Base-by-base conservation (phyloP, 306 rosid species). In the Cucurbita moschata region DNA sequence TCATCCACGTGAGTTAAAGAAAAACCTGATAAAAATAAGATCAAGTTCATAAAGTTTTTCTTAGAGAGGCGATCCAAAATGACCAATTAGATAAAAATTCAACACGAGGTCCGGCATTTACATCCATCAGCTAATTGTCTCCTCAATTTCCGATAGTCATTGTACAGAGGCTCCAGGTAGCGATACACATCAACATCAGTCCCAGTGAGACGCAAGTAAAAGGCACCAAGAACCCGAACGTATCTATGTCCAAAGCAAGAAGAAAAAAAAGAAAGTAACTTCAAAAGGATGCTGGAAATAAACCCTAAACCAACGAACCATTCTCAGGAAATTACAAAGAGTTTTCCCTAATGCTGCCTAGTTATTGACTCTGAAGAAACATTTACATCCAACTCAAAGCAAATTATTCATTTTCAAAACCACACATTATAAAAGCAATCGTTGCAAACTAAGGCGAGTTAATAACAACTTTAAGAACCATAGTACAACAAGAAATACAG, bases 1-100 rank as follows among this genome's bases (percentile, higher is more conserved):
- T 95, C 99, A 82, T 95, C 99, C 80, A 95, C 96, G 54, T 89
- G 99, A 1, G 97, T 89, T 88, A 95, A 85, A 30, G 82, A 0
- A 81, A 84, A 95, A 56, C 81, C 99, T 94, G 83, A 77, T 69
- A 79, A 77, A 79, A 60, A 35, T 23, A 79, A 59, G 75, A 66
- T 66, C 19, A 3, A n/a, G 16, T 30, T 30, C 35, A 54, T 9
- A 46, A 49, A 51, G n/a, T 50, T 61, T 8, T 37, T 11, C 35
- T 35, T 2, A 14, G n/a, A 49, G 30, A 49, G 30, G 58, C 61
- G 23, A 10, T n/a, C 37, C 43, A 52, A 52, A 65, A 65, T 3
- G 14, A 50, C 3, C 43, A 23, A 72, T 39, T 54, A 11, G 13
- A 21, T 40, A 38, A 50, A 51, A 53, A 8, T 10, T 21, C 16